These are phyloP conservation scores for Ogataea degrootiae DNA, from an alignment of 805 yeast genomes.

Conservation along the genomic window DNA sequence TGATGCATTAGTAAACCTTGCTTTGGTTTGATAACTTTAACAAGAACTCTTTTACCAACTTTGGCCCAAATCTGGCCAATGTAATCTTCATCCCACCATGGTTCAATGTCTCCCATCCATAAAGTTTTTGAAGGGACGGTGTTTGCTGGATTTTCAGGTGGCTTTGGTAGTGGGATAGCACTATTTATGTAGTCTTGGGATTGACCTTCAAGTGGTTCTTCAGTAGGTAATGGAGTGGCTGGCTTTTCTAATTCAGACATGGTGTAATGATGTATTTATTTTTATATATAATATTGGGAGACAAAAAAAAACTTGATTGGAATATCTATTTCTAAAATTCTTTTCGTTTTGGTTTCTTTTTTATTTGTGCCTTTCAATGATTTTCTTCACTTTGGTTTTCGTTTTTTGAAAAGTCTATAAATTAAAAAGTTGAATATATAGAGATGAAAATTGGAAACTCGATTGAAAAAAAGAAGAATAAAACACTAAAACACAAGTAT, in stretches of 20 bases:
- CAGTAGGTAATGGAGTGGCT: slow-evolving; percentile 3
- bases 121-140: slow-evolving; percentile 60
- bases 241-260: slow-evolving; percentile 14
- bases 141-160: slow-evolving; percentile 48
- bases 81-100: slow-evolving; percentile 67
- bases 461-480: too few relatives aligned
- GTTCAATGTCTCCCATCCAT: slow-evolving; percentile 89
- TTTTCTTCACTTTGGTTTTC: too few relatives aligned
- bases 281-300: background rate
- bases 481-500: too few relatives aligned
- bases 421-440: too few relatives aligned
- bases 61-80: slow-evolving; percentile 57
- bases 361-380: too few relatives aligned
- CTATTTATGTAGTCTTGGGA: slow-evolving; percentile 15
- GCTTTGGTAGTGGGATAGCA: slow-evolving; percentile 42
- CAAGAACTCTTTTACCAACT: slow-evolving; percentile 51
- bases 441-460: too few relatives aligned
- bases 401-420: too few relatives aligned
- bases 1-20: slow-evolving; percentile 33
- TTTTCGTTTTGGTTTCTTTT: background rate
- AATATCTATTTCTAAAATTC: background rate
- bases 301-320: background rate
- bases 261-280: background rate
- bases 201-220: slow-evolving; percentile 5
- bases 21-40: slow-evolving; percentile 56